phyloP scores from a whole-genome alignment of 23 red algal genomes.

The Pyropia yezoensis region DNA sequence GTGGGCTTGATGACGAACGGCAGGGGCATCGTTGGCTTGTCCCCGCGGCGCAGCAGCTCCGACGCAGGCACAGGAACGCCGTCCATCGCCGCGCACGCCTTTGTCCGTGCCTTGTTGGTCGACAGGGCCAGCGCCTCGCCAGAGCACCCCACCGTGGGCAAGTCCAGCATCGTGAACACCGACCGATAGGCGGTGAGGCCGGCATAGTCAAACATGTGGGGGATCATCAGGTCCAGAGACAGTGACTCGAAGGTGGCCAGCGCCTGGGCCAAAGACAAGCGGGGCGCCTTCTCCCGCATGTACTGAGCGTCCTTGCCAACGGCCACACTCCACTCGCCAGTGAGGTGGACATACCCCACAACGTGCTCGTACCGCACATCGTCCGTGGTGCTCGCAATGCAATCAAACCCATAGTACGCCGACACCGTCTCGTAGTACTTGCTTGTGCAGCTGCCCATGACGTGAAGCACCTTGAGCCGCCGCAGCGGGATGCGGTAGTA shows the following conservation, averaged over 20 bases:
- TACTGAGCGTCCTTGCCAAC: neutral
- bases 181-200: slow-evolving; percentile 44
- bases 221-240: slow-evolving; percentile 30
- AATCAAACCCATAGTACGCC: slow-evolving; percentile 24
- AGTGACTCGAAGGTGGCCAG: slow-evolving; percentile 16
- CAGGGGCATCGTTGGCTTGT: slow-evolving; percentile 4
- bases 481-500: slow-evolving; percentile 33
- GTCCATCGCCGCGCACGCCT: slow-evolving; percentile 16
- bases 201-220: slow-evolving; percentile 66
- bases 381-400: slow-evolving; percentile 18
- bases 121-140: slow-evolving; percentile 49
- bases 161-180: slow-evolving; percentile 16
- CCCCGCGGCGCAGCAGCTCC: slow-evolving; percentile 26
- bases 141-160: slow-evolving; percentile 37
- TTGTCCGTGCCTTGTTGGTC: slow-evolving; percentile 49
- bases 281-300: neutral
- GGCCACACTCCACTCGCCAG: slow-evolving; percentile 35
- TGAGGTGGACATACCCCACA: slow-evolving; percentile 15
- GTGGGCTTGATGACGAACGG: slow-evolving; percentile 46
- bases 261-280: slow-evolving; percentile 29
- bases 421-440: slow-evolving; percentile 55
- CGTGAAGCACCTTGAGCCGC: slow-evolving; percentile 28
- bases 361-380: slow-evolving; percentile 34
- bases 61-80: slow-evolving; percentile 36
- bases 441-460: slow-evolving; percentile 27